Evolutionary conservation across 2,329 filamentous ascomycete species (phyloP).

Genomic region (Hypoxylon rubiginosum): DNA sequence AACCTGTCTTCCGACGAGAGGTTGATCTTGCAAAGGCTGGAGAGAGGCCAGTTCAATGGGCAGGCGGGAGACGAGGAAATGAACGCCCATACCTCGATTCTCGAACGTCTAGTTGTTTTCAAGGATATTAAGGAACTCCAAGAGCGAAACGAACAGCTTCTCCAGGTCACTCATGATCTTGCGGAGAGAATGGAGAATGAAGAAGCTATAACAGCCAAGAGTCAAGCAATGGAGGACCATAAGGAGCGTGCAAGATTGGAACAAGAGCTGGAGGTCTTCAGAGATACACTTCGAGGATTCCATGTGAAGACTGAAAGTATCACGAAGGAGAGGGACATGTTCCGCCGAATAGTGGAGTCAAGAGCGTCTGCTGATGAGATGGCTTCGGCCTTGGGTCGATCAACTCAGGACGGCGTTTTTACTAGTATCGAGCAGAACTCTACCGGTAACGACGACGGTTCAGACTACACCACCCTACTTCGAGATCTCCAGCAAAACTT

Average conservation of each 20-base stretch:
- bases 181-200: conserved; percentile 92
- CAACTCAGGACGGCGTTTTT: conserved; percentile 72
- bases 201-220: conserved; percentile 78
- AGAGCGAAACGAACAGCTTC: conserved; percentile 86
- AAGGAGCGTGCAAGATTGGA: conserved; percentile 81
- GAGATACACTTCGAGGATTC: conserved; percentile 87
- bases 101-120: conserved; percentile 89
- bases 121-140: conserved; percentile 87
- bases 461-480: conserved; percentile 81
- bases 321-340: conserved; percentile 96
- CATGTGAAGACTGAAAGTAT: conserved; percentile 90
- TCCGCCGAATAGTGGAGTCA: conserved; percentile 92
- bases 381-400: conserved; percentile 78
- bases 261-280: conserved; percentile 78
- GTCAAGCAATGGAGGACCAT: conserved; percentile 73
- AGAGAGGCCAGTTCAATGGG: conserved; percentile 80
- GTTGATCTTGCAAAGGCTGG: conserved; percentile 81
- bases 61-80: conserved; percentile 80
- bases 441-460: conserved; percentile 65
- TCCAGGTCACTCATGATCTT: conserved; percentile 85
- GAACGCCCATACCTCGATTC: conserved; percentile 90
- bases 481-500: conserved; percentile 92
- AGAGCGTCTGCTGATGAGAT: conserved; percentile 71
- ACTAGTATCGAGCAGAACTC: conserved; percentile 71
- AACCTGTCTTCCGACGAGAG: conserved; percentile 79